Percentiles rank a stretch among this genome's conserved stretches.
These are phyloP conservation scores for Magnolia officinalis DNA, from an alignment of 164 flowering plant genomes.

Conservation along the genomic window DNA sequence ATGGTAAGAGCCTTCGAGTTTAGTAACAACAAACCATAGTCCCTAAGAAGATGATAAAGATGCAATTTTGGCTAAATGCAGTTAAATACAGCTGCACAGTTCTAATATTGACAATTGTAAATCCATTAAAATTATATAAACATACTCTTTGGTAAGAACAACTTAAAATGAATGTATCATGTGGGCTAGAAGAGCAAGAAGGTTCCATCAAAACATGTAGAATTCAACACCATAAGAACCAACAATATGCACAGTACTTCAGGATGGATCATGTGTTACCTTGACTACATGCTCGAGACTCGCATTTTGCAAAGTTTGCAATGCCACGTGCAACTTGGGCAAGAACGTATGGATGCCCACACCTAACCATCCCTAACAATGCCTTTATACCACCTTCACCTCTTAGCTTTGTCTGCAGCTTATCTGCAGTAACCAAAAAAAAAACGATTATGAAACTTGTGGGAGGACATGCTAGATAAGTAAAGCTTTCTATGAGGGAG, in stretches of 20 bases:
- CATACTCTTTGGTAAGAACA: no score
- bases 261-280: conserved; percentile 33
- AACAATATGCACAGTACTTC: neutral
- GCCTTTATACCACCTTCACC: conserved; percentile 94
- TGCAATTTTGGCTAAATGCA: no score
- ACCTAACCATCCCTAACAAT: conserved; percentile 85
- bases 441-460: neutral
- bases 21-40: no score
- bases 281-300: conserved; percentile 82
- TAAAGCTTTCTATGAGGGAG: neutral
- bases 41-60: no score
- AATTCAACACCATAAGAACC: neutral
- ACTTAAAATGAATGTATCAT: no score
- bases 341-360: conserved; percentile 89
- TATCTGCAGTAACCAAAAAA: conserved; percentile 40
- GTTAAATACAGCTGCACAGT: no score
- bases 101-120: no score
- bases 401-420: conserved; percentile 67
- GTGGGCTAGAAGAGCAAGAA: no score
- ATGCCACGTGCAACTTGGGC: conserved; percentile 99
- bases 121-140: no score
- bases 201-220: neutral
- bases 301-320: conserved; percentile 98
- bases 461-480: neutral
- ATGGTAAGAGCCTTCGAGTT: no score